Evolutionary conservation across 2,329 filamentous ascomycete species (phyloP).

Genomic region (Aspergillus carbonarius): DNA sequence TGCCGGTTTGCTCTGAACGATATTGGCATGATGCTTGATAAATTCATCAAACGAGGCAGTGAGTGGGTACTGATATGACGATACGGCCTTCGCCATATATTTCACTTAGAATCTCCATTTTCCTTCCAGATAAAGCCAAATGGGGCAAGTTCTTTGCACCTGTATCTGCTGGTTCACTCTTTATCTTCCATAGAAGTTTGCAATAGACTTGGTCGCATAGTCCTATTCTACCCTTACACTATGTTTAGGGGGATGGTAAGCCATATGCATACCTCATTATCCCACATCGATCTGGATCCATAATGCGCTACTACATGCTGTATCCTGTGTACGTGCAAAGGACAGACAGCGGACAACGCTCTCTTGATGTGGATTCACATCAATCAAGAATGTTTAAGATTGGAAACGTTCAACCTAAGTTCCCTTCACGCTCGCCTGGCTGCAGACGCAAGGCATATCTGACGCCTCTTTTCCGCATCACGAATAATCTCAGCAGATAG

Average conservation of each 20-base stretch:
- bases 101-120: neutral
- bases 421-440: slow-evolving; percentile 3
- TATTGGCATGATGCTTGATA: slow-evolving; percentile 81
- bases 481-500: slow-evolving; percentile 78
- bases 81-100: neutral
- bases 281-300: too few relatives aligned
- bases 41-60: slow-evolving; percentile 92
- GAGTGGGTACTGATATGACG: slow-evolving; percentile 76
- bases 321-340: neutral
- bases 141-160: too few relatives aligned
- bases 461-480: slow-evolving; percentile 72
- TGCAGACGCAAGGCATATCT: slow-evolving; percentile 40
- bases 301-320: neutral
- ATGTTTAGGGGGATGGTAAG: too few relatives aligned
- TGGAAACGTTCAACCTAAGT: neutral
- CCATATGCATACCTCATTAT: too few relatives aligned
- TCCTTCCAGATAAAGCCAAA: neutral
- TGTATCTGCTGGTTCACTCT: too few relatives aligned
- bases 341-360: neutral
- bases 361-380: neutral
- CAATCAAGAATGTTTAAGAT: neutral
- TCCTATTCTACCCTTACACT: too few relatives aligned
- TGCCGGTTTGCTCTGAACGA: slow-evolving; percentile 93
- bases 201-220: too few relatives aligned
- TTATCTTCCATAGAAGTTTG: too few relatives aligned